Evolutionary conservation across 2,329 filamentous ascomycete genomes (phyloP), one percentile per base, ranked within the genome.

Genomic region (Daldinia eschscholtzii): DNA sequence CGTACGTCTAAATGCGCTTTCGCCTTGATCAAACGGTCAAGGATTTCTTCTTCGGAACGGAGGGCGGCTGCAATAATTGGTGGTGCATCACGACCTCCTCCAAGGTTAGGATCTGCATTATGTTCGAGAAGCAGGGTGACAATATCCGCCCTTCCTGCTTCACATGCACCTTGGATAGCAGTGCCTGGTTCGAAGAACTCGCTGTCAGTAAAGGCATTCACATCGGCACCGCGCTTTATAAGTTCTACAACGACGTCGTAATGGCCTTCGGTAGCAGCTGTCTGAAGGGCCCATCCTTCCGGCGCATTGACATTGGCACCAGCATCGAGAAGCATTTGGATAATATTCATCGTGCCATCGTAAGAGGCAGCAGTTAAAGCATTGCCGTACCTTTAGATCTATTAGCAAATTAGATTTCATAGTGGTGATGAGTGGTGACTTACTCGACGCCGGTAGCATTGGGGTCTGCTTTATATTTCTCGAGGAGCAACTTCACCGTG

Each of bases 371-470:
- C 81, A 5, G 81, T 82, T 30, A 80, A 53, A 12, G 79, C 79
- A 57, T 79, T 80, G 33, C 79, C 79, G 15, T 77, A 80, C 44
- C 78, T 80, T 46, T 7, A 6, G 33, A 0, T 42, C 9, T 52
- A 58, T 73, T 42, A 70, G 73, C 12, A 57, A 15, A 28, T 30
- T 41, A 6, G 0, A 26, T 6, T 35, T 13, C 4, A 20, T 26
- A 30, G 6, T 26, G 6, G 1, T 18, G n/a, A 6, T 59, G 5
- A 18, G 20, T n/a, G 15, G 23, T 35, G 7, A 70, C 80, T 74
- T 76, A 82, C 80, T 79, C 76, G 64, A 77, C 65, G 1, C 81
- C 81, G 3, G 77, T 81, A 0, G 81, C 80, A 61, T 83, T 80
- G 0, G 81, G 76, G 20, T 78, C 73, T 1, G 80, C 81, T 10